phyloP scores from a whole-genome alignment of 1,284 basidiomycete species.

The Ceratorhiza oryzae-sativae region DNA sequence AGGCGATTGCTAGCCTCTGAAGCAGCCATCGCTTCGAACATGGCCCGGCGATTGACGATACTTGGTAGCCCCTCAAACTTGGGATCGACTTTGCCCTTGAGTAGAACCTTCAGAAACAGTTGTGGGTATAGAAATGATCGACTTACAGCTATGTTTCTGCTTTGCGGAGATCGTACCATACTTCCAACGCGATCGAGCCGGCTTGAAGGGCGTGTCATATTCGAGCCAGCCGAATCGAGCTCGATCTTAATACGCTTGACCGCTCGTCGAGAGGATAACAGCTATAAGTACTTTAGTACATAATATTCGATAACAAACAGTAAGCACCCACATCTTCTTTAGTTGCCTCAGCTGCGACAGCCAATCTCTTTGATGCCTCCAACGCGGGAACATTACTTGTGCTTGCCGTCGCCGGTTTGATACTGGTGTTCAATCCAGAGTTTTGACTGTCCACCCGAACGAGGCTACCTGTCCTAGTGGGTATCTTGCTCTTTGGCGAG shows the following conservation, averaged over 20 bases:
- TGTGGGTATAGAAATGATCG: too few species aligned
- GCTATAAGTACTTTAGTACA: slow-evolving; percentile 52
- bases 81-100: slow-evolving; percentile 19
- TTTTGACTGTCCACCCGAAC: slow-evolving; percentile 10
- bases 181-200: slow-evolving; percentile 40
- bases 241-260: slow-evolving; percentile 76
- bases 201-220: slow-evolving; percentile 32
- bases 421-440: background rate
- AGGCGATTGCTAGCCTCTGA: slow-evolving; percentile 3
- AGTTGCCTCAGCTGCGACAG: slow-evolving; percentile 57
- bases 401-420: background rate
- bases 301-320: background rate
- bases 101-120: too few species aligned
- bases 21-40: slow-evolving; percentile 32
- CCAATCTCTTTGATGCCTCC: slow-evolving; percentile 9
- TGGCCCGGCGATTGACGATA: slow-evolving; percentile 31
- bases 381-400: background rate
- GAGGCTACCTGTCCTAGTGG: slow-evolving; percentile 34
- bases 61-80: slow-evolving; percentile 27
- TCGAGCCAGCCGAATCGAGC: slow-evolving; percentile 44
- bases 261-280: slow-evolving; percentile 68
- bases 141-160: slow-evolving; percentile 52
- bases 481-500: slow-evolving; percentile 34
- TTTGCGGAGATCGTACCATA: slow-evolving; percentile 53
- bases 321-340: slow-evolving; percentile 69